Evolutionary conservation across 2,329 filamentous ascomycete genomes (phyloP), one percentile per base, ranked within the genome.

Genomic region (Westerdykella ornata): DNA sequence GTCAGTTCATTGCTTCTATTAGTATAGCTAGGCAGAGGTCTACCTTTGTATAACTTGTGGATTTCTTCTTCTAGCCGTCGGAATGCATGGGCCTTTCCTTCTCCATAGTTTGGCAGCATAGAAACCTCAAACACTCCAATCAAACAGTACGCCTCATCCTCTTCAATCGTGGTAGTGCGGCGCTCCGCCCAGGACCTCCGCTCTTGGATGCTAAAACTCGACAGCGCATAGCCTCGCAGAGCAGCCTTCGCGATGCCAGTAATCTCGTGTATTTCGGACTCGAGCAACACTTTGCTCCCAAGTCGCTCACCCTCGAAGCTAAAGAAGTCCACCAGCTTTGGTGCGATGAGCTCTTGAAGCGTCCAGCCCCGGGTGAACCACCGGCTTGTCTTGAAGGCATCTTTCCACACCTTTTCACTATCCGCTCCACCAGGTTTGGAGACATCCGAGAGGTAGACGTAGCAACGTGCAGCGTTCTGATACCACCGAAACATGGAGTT

Each of bases 271-370:
- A 62, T 31, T 17, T 58, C 53, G 16, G 53, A 44, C 6, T 54
- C 22, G 15, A 56, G 52, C 17, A 55, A 54, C 5, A 44, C 36
- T 34, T 60, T 62, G 35, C 52, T 54, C 12, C 58, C 57, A 38
- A 62, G 51, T 12, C 48, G 46, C 3, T 46, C 45, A 51, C 57
- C 59, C 26, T 58, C 51, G 19, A 47, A 19, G 29, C 51, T 48
- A 38, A 58, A 56, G 42, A 62, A 62, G 12, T 51, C 45, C 34
- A 59, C 51, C 1, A 47, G 20, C 18, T 32, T 32, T 2, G 56
- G 57, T 11, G 44, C 46, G n/a, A 53, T 39, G 16, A 53, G 44
- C 37, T 51, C 44, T 48, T 52, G 40, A 35, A 52, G 45, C 32
- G 47, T 49, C 44, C 37, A 52, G 29, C 44, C 46, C 38, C 38